These are phyloP conservation scores for Litchi chinensis DNA, from an alignment of 345 rosid species.

Conservation along the genomic window DNA sequence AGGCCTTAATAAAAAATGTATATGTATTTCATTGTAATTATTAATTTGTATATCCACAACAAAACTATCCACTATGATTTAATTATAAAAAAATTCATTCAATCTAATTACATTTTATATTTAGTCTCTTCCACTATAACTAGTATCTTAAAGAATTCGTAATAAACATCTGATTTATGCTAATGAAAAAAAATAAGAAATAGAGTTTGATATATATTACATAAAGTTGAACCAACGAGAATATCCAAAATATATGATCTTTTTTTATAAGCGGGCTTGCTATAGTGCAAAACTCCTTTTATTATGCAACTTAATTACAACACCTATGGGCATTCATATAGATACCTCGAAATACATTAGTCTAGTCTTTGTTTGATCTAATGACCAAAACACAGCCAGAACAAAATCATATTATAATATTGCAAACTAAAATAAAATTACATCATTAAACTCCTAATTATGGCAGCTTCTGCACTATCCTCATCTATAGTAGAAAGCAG, in stretches of 20 bases:
- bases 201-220: too few species aligned
- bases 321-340: slow-evolving; percentile 22
- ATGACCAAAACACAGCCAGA: slow-evolving; percentile 30
- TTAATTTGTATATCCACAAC: not conserved
- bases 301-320: slow-evolving; percentile 32
- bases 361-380: slow-evolving; percentile 33
- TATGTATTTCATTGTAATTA: not conserved
- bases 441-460: slow-evolving; percentile 89
- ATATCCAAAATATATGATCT: not conserved
- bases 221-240: not conserved
- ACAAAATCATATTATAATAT: not conserved
- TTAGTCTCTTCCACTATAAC: too few species aligned
- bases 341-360: slow-evolving; percentile 7
- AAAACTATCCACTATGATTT: too few species aligned
- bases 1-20: not conserved
- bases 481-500: slow-evolving; percentile 79
- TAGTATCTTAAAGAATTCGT: not conserved
- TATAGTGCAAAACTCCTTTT: slow-evolving; percentile 45
- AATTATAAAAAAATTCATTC: too few species aligned
- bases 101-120: too few species aligned
- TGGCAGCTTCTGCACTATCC: slow-evolving; percentile 88
- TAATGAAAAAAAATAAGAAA: not conserved
- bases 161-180: not conserved
- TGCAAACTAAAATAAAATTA: slow-evolving; percentile 22
- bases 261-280: slow-evolving; percentile 31